Base-by-base conservation (phyloP, 129 eudicot genomes). In the Centaurea solstitialis region DNA sequence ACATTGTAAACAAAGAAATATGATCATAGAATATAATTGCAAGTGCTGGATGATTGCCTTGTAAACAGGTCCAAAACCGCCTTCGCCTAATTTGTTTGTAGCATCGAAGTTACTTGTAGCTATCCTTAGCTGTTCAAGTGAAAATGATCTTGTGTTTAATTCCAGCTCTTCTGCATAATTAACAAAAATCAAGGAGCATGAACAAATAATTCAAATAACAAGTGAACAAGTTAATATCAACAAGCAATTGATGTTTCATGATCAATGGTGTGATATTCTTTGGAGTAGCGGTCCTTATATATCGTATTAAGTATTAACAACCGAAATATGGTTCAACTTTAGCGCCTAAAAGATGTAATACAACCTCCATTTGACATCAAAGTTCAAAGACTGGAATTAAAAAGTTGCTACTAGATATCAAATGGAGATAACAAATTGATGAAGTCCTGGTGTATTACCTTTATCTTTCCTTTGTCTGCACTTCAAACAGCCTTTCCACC, bases 21-120 rank as follows among this genome's bases (percentile, higher is more conserved):
- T 3, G 37, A 33, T 4, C 37, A 33, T 33, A 33, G 4, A 33
- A 33, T 33, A 3, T 33, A 43, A 9, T 13, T 43, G 10, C 10
- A n/a, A 8, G 30, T 18, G 75, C 22, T 37, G 18, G 57, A 38
- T 39, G 39, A 71, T 71, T 39, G 84, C 94, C 89, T 85, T 90
- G 88, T 86, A 90, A 20, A 90, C 94, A 21, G 94, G 82, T 78
- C 94, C 94, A 78, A 90, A 90, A 73, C 94, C 94, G 50, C 91
- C 94, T 87, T 90, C 94, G 38, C 91, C 94, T 50, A 88, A 69
- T 80, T 90, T 88, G 81, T 88, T 88, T 22, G 79, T 6, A 57
- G 82, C 30, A 80, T 88, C 79, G 67, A 90, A 90, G 86, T 90
- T 87, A 74, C 79, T 88, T 9, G 96, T 91, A 15, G 96, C 96